Evolutionary conservation across 805 yeast species (phyloP).

Genomic region (Tetrapisispora arboricola): DNA sequence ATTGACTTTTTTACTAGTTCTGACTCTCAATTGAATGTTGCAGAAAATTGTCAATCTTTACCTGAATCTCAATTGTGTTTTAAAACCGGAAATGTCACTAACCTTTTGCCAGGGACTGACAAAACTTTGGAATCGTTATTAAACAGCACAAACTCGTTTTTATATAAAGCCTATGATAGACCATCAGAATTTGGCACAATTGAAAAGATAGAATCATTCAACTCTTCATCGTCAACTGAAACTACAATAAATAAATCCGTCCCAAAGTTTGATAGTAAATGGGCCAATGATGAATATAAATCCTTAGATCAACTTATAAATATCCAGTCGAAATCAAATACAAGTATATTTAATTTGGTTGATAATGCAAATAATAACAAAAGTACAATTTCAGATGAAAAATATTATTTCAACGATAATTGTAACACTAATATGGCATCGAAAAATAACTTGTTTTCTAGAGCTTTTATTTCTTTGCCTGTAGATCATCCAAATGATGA

Average conservation of each 20-base stretch:
- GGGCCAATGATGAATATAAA: constrained; percentile 34
- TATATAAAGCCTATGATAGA: not conserved
- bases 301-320: constrained; percentile 13
- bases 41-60: not conserved
- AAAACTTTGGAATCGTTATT: not conserved
- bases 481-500: not conserved
- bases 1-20: too few species aligned
- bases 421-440: not conserved
- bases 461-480: constrained; percentile 16
- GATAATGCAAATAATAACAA: too few species aligned
- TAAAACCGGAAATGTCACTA: not conserved
- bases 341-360: too few species aligned
- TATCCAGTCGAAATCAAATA: not conserved
- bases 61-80: not conserved
- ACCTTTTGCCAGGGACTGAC: not conserved
- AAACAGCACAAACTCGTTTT: constrained; percentile 4
- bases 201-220: not conserved
- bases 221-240: not conserved
- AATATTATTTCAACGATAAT: not conserved
- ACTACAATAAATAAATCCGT: constrained; percentile 3
- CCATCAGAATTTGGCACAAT: not conserved
- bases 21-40: too few species aligned
- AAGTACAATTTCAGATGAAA: too few species aligned
- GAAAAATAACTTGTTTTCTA: constrained; percentile 7
- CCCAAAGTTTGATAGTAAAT: constrained; percentile 38